Percentiles rank a stretch among this genome's conserved stretches.
phyloP scores from a whole-genome alignment of 805 yeast species.

The Sugiyamaella americana region DNA sequence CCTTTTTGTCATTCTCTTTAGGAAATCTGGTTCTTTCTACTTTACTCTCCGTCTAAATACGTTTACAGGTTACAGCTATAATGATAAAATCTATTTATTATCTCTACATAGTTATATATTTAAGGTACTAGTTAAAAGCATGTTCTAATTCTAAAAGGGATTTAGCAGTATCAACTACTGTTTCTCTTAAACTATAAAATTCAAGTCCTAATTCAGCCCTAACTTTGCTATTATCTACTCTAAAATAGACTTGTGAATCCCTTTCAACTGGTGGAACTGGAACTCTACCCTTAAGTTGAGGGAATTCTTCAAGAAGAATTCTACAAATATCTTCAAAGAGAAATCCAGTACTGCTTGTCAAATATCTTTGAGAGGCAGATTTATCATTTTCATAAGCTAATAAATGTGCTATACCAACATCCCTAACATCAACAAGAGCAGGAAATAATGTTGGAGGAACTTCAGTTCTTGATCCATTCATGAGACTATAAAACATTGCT shows the following conservation, averaged over 20 bases:
- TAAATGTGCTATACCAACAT: constrained; percentile 55
- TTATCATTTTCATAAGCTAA: constrained; percentile 39
- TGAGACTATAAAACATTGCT: constrained; percentile 29
- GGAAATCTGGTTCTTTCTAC: too few relatives aligned
- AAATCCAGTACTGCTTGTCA: constrained; percentile 18
- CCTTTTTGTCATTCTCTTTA: too few relatives aligned
- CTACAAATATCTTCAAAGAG: constrained; percentile 11
- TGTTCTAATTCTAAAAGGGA: background rate
- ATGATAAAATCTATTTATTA: too few relatives aligned
- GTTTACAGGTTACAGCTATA: too few relatives aligned
- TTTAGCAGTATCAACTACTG: constrained; percentile 21
- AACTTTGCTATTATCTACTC: constrained; percentile 6
- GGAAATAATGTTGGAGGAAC: constrained; percentile 16
- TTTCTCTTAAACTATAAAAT: constrained; percentile 1
- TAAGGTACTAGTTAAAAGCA: too few relatives aligned
- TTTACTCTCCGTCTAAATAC: too few relatives aligned
- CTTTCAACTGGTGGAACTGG: constrained; percentile 3
- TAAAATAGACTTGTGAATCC: background rate
- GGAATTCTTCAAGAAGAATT: constrained; percentile 14
- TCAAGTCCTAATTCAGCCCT: constrained; percentile 4
- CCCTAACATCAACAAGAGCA: constrained; percentile 49
- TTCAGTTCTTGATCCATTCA: constrained; percentile 21
- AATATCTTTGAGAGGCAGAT: constrained; percentile 16
- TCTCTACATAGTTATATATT: too few relatives aligned
- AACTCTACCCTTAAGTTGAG: constrained; percentile 8